Evolutionary conservation across 1,139 yeast genomes (phyloP), one percentile per base, ranked within the genome.

Genomic region (Spathaspora sp.): DNA sequence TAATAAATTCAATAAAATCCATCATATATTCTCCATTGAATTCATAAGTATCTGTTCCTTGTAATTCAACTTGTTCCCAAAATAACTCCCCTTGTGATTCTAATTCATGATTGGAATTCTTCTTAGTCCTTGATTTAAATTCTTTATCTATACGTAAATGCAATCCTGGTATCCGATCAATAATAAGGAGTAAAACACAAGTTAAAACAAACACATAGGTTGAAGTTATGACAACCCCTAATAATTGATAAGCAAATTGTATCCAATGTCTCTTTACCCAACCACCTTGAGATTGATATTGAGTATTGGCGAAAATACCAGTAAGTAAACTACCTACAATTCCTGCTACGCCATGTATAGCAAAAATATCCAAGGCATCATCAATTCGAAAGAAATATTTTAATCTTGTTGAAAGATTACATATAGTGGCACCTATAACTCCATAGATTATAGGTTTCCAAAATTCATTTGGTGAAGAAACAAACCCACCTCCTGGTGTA

Each of bases 11-110:
- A 61, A 74, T 67, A 49, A 65, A 76, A 57, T 77, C 80, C 66
- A 65, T 67, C 47, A 74, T 69, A 49, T 65, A 68, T 56, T 80
- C 85, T n/a, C 81, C 81, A 52, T 69, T 67, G 47, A 78, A 78
- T 56, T 79, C 83, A 45, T 72, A 70, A 31, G 66, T 54, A 55
- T 80, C 85, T 2, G 78, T 59, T 1, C 85, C 85, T 26, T 65
- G 53, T n/a, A 74, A 47, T 56, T 80, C 84, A 2, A 61, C 64
- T 38, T 56, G 55, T 51, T 71, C 77, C 45, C 55, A 54, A 34
- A 52, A 55, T 24, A 50, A 47, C 2, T 51, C 43, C 23, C 52
- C 40, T 24, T 63, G 60, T 8, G 61, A 52, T 40, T 62, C 66
- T 4, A 55, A 37, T 33, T 60, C 65, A 43, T 15, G 15, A 9